Evolutionary conservation across 441 rosid genomes (phyloP).

Genomic region (Gossypium gossypioides): DNA sequence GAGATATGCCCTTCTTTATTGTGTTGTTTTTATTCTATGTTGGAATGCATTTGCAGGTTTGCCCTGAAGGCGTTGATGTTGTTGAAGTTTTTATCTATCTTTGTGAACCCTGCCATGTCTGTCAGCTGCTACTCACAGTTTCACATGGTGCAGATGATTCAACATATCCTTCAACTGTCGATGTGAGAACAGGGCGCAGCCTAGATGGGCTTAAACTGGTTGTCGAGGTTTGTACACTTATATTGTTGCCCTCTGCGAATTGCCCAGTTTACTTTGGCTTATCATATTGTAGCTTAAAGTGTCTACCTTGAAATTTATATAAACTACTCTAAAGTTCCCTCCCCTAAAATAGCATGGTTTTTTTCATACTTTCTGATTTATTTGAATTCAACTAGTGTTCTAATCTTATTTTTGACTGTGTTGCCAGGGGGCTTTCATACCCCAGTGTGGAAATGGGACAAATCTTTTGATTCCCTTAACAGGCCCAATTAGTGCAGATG

Average conservation of each 20-base stretch:
- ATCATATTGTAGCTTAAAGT: background rate
- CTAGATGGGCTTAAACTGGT: constrained; percentile 75
- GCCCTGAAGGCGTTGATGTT: constrained; percentile 70
- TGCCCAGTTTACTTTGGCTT: constrained; percentile 10
- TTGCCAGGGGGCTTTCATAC: constrained; percentile 79
- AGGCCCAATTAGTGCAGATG: constrained; percentile 77
- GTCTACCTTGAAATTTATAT: background rate
- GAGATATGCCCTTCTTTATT: background rate
- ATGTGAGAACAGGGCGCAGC: constrained; percentile 76
- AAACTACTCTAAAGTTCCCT: background rate
- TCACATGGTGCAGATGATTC: constrained; percentile 90
- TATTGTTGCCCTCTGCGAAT: background rate
- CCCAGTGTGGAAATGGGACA: constrained; percentile 80
- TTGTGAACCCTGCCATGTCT: constrained; percentile 91
- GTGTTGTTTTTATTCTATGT: background rate
- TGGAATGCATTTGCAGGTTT: constrained; percentile 43
- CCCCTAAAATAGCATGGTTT: background rate
- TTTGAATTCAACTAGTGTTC: background rate
- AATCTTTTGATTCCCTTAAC: constrained; percentile 73
- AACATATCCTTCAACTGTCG: constrained; percentile 73
- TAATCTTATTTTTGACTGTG: constrained; percentile 17
- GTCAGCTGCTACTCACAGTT: constrained; percentile 80
- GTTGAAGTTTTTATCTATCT: constrained; percentile 85
- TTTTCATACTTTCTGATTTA: background rate
- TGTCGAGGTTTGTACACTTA: constrained; percentile 59